phyloP scores from a whole-genome alignment of 805 yeast genomes.

The Metschnikowia proteae region DNA sequence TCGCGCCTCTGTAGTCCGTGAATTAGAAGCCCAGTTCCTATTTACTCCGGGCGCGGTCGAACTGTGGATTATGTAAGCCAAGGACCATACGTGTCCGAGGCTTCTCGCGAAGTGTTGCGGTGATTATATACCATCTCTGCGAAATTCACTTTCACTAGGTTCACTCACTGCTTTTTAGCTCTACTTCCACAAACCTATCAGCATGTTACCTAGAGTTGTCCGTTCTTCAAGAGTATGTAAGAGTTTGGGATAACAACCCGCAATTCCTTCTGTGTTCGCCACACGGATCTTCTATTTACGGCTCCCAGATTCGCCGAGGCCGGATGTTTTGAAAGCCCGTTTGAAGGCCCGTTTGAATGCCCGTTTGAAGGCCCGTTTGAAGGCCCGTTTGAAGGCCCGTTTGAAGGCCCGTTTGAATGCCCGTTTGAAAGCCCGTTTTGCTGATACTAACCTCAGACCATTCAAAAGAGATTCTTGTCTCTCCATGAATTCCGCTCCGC shows the following conservation, averaged over 20 bases:
- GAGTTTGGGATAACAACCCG: too few relatives aligned
- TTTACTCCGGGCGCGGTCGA: conserved; percentile 7
- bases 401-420: too few relatives aligned
- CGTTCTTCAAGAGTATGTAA: conserved; percentile 43
- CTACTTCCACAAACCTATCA: conserved; percentile 5
- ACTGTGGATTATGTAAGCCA: conserved; percentile 17
- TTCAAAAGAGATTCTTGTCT: conserved; percentile 68
- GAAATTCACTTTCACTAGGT: neutral
- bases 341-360: too few relatives aligned
- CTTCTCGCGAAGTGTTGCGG: conserved; percentile 9
- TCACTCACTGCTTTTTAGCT: conserved; percentile 8
- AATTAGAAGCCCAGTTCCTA: neutral
- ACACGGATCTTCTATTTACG: neutral
- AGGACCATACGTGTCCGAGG: conserved; percentile 25
- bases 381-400: too few relatives aligned
- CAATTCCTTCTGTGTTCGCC: neutral
- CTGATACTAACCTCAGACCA: conserved; percentile 27
- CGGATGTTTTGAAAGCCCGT: neutral
- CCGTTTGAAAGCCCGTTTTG: neutral
- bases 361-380: too few relatives aligned
- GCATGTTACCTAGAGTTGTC: conserved; percentile 43
- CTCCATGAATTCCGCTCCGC: conserved; percentile 97
- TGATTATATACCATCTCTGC: conserved; percentile 10
- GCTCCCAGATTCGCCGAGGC: neutral
- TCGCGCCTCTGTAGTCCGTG: conserved; percentile 5